A percentile compares a stretch with the other conserved stretches of the same genome.
Evolutionary conservation across 2,329 filamentous ascomycete genomes (phyloP).

Genomic region (Delphinella strobiligena): DNA sequence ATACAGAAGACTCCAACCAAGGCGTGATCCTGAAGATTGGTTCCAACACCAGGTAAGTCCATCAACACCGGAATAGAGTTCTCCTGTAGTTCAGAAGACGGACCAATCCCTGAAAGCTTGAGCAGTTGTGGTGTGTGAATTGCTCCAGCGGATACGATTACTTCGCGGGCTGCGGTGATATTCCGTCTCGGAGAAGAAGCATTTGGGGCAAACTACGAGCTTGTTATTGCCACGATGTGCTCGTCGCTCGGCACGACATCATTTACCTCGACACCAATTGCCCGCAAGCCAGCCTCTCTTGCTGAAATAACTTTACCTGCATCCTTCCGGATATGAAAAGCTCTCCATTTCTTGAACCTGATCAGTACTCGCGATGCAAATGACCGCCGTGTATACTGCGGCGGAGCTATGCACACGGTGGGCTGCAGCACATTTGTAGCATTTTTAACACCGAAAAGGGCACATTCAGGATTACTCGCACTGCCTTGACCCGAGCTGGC

Average conservation of each 20-base stretch:
- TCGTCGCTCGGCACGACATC: not conserved
- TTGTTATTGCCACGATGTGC: not conserved
- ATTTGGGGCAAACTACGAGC: conserved; percentile 13
- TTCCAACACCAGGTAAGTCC: conserved; percentile 50
- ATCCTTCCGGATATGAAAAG: not conserved
- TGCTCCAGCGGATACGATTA: conserved; percentile 19
- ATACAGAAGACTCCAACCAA: conserved; percentile 10
- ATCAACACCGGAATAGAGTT: conserved; percentile 38
- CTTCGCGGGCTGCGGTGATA: conserved; percentile 16
- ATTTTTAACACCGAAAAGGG: too few species aligned
- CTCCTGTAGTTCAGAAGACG: conserved; percentile 33
- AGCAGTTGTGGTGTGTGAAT: conserved; percentile 20
- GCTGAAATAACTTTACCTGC: not conserved
- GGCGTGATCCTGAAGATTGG: conserved; percentile 49
- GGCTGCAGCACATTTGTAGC: too few species aligned
- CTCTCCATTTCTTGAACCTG: not conserved
- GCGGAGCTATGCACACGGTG: too few species aligned
- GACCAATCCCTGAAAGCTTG: conserved; percentile 44
- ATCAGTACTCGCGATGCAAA: too few species aligned
- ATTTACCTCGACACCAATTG: conserved; percentile 10
- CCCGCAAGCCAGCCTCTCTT: not conserved
- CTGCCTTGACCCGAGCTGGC: conserved; percentile 12
- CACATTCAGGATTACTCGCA: conserved; percentile 2
- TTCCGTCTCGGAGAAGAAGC: conserved; percentile 11
- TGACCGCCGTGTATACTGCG: too few species aligned